Evolutionary conservation across 768 basidiomycete species (phyloP), one percentile per base, ranked within the genome.

Genomic region (Leccinellum rugosiceps): DNA sequence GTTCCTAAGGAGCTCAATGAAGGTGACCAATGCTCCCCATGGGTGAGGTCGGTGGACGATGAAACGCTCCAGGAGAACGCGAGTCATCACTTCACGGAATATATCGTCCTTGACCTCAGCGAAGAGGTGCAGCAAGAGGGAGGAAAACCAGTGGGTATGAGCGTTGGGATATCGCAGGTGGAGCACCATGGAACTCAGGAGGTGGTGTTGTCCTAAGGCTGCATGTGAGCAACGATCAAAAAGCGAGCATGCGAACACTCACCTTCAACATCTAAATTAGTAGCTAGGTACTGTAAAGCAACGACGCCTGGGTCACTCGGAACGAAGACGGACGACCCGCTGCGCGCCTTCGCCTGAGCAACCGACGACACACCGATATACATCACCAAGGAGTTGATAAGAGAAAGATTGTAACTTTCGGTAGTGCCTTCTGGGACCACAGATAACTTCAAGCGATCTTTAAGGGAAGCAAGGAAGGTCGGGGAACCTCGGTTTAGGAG

Each of bases 121-220:
- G 77, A 98, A 98, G 45, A 96, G 83, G 70, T 94, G 84, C 52
- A 98, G 83, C 53, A 98, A 77, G 62, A 98, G 81, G 46, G 87
- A 90, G 71, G 89, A 92, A 81, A 96, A 98, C 94, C 95, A 99
- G 73, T 93, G 90, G 50, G 96, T 99, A 79, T 99, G 97, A 10
- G 95, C 92, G 67, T 95, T 97, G 31, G 97, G 96, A 80, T 96
- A 98, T 66, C 97, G 92, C 61, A 99, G 78, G 71, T 98, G 96
- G 65, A 94, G 83, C 45, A 93, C 90, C 72, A 96, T 87, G n/a
- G 95, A 86, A 64, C 87, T 92, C 63, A 98, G 76, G 62, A 98
- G 80, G 73, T 94, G 90, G 75, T 98, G 93, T 85, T 97, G 94
- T 62, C 94, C 96, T 98, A 63, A 1, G 35, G 51, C 47, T 41